Evolutionary conservation across 1,139 yeast species (phyloP).

Genomic region (Pichia norvegensis): DNA sequence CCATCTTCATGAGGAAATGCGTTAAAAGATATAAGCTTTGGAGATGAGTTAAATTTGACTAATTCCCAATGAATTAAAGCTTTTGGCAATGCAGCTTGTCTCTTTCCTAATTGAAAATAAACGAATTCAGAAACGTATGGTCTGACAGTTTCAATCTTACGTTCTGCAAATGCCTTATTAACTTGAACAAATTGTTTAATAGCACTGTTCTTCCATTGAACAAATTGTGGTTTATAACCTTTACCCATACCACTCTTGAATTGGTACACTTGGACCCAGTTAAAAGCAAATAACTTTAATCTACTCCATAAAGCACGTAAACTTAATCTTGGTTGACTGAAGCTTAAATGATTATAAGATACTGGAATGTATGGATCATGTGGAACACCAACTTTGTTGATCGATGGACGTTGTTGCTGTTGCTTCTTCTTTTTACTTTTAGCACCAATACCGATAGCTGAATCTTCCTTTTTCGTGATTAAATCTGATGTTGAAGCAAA

Average conservation of each 20-base stretch:
- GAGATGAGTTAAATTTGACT: conserved; percentile 57
- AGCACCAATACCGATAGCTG: conserved; percentile 13
- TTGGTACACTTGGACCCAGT: conserved; percentile 57
- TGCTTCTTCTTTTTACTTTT: conserved; percentile 16
- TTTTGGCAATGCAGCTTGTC: conserved; percentile 50
- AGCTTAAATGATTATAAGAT: conserved; percentile 36
- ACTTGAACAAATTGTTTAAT: conserved; percentile 58
- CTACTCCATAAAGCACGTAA: conserved; percentile 36
- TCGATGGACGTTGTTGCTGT: conserved; percentile 24
- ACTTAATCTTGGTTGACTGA: conserved; percentile 35
- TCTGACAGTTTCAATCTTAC: conserved; percentile 36
- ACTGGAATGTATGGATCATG: conserved; percentile 45
- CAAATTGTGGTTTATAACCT: conserved; percentile 49
- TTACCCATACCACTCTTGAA: conserved; percentile 54
- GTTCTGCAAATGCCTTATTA: conserved; percentile 59
- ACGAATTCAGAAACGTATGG: conserved; percentile 52
- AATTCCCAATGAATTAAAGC: conserved; percentile 70
- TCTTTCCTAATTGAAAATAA: conserved; percentile 45
- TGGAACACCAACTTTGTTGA: conserved; percentile 37
- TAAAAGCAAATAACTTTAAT: conserved; percentile 47
- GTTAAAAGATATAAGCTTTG: conserved; percentile 60
- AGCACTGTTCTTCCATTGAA: conserved; percentile 68
- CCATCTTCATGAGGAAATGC: conserved; percentile 59
- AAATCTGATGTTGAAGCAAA: conserved; percentile 12
- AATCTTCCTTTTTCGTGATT: conserved; percentile 13